Evolutionary conservation across 2,329 filamentous ascomycete genomes (phyloP).

Genomic region (Xylaria sp.): DNA sequence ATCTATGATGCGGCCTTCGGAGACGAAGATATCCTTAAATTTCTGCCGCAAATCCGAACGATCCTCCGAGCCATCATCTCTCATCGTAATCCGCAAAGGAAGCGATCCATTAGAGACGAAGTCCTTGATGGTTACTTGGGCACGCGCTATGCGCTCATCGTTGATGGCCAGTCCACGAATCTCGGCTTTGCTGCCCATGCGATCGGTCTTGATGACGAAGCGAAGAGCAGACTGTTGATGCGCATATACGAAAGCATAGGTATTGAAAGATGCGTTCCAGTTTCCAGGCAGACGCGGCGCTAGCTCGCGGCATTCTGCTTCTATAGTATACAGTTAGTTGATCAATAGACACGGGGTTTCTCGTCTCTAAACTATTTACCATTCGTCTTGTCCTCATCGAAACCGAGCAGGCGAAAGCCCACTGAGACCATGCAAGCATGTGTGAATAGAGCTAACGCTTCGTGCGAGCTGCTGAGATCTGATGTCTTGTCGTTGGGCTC

Average conservation of each 20-base stretch:
- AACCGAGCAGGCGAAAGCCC: slow-evolving; percentile 74
- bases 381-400: slow-evolving; percentile 75
- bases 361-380: slow-evolving; percentile 38
- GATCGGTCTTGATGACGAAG: slow-evolving; percentile 75
- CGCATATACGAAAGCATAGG: slow-evolving; percentile 78
- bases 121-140: slow-evolving; percentile 70
- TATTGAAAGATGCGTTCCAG: slow-evolving; percentile 72
- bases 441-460: slow-evolving; percentile 76
- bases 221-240: slow-evolving; percentile 81
- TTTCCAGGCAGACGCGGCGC: slow-evolving; percentile 62
- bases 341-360: neutral
- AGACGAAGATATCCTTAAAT: slow-evolving; percentile 65
- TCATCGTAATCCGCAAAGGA: slow-evolving; percentile 51
- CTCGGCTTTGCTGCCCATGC: slow-evolving; percentile 78
- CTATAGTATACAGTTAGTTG: slow-evolving; percentile 33
- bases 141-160: slow-evolving; percentile 72
- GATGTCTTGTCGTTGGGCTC: slow-evolving; percentile 49
- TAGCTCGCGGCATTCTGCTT: slow-evolving; percentile 51
- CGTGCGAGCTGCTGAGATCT: slow-evolving; percentile 65
- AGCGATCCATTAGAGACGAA: slow-evolving; percentile 59
- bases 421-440: slow-evolving; percentile 79
- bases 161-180: slow-evolving; percentile 73
- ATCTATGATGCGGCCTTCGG: slow-evolving; percentile 59
- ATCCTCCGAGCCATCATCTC: slow-evolving; percentile 44
- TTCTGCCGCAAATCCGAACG: slow-evolving; percentile 44